Conservation (phyloP, 2,329 filamentous ascomycete species). For the Penicillium aurantiogriseum region DNA sequence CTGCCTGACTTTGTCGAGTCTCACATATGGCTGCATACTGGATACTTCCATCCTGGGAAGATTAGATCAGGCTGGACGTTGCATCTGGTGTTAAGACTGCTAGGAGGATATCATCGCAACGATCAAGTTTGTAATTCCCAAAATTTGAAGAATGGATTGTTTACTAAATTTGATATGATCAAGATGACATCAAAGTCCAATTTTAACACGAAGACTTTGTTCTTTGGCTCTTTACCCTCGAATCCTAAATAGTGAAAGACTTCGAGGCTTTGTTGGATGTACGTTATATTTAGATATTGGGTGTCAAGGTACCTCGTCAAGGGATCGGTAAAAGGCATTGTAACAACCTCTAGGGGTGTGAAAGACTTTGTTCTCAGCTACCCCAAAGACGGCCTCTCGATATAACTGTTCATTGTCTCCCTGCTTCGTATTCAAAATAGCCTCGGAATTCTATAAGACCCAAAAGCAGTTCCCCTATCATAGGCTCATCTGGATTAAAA, state of each 20-base stretch:
- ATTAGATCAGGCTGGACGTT: no score
- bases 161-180: no score
- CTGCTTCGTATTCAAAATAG: background rate
- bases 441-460: background rate
- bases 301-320: background rate
- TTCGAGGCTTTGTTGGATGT: background rate
- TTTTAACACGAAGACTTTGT: no score
- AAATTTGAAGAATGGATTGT: no score
- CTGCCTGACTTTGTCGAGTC: no score
- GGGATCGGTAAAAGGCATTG: background rate
- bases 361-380: background rate
- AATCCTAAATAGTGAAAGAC: background rate
- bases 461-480: no score
- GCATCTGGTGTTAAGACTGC: no score
- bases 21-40: no score
- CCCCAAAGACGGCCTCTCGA: background rate
- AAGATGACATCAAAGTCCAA: no score
- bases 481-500: background rate
- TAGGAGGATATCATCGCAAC: no score
- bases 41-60: no score
- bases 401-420: background rate
- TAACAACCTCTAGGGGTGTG: background rate
- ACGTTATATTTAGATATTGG: background rate
- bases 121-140: no score
- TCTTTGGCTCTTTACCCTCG: background rate